These are phyloP conservation scores for Xylariaceae sp. DNA, from an alignment of 2,329 filamentous ascomycete genomes.

Conservation along the genomic window DNA sequence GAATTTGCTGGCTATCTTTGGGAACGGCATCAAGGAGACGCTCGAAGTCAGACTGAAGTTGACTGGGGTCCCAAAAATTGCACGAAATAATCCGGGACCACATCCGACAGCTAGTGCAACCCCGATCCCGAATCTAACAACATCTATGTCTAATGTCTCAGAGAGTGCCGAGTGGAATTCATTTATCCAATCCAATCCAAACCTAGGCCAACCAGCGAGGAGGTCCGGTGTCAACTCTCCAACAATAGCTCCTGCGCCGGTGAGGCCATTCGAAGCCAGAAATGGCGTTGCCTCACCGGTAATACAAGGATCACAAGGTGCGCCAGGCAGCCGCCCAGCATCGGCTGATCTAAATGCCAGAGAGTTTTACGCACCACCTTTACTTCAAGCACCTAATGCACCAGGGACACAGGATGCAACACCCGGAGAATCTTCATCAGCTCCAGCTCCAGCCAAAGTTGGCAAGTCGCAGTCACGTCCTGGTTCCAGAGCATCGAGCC, in stretches of 20 bases:
- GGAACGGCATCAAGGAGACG: slow-evolving; percentile 81
- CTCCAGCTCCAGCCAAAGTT: slow-evolving; percentile 32
- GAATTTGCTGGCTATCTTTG: slow-evolving; percentile 82
- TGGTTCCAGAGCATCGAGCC: slow-evolving; percentile 61
- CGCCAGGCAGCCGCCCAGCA: slow-evolving; percentile 30
- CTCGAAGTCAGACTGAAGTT: slow-evolving; percentile 91
- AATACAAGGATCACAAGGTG: slow-evolving; percentile 22
- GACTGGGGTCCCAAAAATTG: slow-evolving; percentile 69
- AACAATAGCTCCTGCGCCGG: slow-evolving; percentile 38
- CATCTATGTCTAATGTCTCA: slow-evolving; percentile 48
- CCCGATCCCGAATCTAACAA: slow-evolving; percentile 18
- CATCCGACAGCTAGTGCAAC: slow-evolving; percentile 22
- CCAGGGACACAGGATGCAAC: slow-evolving; percentile 20
- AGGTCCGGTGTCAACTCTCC: slow-evolving; percentile 34
- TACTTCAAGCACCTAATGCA: slow-evolving; percentile 14
- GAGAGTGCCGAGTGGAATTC: slow-evolving; percentile 78
- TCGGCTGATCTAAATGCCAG: slow-evolving; percentile 30
- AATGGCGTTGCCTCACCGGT: slow-evolving; percentile 19
- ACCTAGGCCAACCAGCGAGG: slow-evolving; percentile 45
- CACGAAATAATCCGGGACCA: slow-evolving; percentile 29
- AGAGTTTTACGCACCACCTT: slow-evolving; percentile 15
- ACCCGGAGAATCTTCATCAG: slow-evolving; percentile 22
- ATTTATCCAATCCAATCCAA: slow-evolving; percentile 73
- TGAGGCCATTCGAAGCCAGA: slow-evolving; percentile 29
- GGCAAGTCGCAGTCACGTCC: slow-evolving; percentile 56